These are phyloP conservation scores for Talaromyces sp. DNA, from an alignment of 2,329 filamentous ascomycete species.

Conservation along the genomic window DNA sequence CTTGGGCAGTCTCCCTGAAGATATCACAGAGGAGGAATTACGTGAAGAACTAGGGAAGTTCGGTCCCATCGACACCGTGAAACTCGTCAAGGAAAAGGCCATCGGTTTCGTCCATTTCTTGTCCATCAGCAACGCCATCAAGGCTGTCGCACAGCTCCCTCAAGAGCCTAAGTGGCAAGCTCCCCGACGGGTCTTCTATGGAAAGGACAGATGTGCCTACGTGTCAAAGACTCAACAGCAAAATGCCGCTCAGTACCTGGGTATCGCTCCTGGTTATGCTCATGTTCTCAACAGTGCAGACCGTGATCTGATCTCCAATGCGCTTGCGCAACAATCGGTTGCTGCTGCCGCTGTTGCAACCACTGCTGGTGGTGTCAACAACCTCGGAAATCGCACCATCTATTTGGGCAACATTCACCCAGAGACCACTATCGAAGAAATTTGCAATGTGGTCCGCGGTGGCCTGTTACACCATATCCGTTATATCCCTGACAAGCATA, in stretches of 20 bases:
- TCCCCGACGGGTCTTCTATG: slow-evolving; percentile 93
- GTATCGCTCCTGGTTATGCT: slow-evolving; percentile 92
- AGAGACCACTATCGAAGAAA: slow-evolving; percentile 98
- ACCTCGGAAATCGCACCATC: slow-evolving; percentile 93
- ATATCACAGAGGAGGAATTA: slow-evolving; percentile 83
- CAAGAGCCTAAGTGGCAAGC: slow-evolving; percentile 97
- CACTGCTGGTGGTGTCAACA: slow-evolving; percentile 93
- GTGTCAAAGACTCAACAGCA: slow-evolving; percentile 99
- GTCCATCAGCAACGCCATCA: slow-evolving; percentile 96
- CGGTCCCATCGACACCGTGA: slow-evolving; percentile 92
- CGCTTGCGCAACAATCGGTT: slow-evolving; percentile 93
- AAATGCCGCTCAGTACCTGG: slow-evolving; percentile 95
- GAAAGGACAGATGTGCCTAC: slow-evolving; percentile 96
- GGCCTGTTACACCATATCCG: slow-evolving; percentile 95
- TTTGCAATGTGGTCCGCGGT: slow-evolving; percentile 96
- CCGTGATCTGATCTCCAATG: slow-evolving; percentile 92
- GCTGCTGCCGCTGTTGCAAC: slow-evolving; percentile 95
- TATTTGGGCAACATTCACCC: slow-evolving; percentile 98
- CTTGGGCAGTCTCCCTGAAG: slow-evolving; percentile 85
- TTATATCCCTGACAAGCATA: slow-evolving; percentile 99
- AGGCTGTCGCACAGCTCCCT: slow-evolving; percentile 91
- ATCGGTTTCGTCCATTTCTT: slow-evolving; percentile 98
- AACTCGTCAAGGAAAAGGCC: slow-evolving; percentile 94
- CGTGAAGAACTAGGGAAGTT: slow-evolving; percentile 95
- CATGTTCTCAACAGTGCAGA: slow-evolving; percentile 95